phyloP scores from a whole-genome alignment of 2,329 filamentous ascomycete species.

The Calonectria pseudoturangicola region DNA sequence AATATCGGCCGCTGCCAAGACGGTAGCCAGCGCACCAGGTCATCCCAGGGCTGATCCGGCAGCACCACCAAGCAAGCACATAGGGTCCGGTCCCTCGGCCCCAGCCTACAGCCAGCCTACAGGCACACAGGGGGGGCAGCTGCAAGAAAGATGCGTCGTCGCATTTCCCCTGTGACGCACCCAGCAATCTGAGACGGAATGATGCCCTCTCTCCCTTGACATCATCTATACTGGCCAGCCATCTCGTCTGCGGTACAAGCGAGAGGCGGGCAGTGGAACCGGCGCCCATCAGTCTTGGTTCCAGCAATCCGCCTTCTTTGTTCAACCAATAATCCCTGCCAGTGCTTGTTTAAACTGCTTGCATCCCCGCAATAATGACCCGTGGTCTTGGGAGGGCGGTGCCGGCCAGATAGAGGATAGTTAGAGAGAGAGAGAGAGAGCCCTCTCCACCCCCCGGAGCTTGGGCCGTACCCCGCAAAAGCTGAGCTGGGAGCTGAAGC shows the following conservation, averaged over 20 bases:
- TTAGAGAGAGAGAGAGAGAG: no score
- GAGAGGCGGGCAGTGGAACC: slow-evolving; percentile 7
- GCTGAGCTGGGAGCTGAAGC: slow-evolving; percentile 14
- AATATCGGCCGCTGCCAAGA: slow-evolving; percentile 24
- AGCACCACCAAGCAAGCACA: slow-evolving; percentile 21
- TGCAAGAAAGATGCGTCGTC: not conserved
- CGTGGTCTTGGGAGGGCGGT: slow-evolving; percentile 11
- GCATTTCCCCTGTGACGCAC: not conserved
- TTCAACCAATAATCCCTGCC: slow-evolving; percentile 7
- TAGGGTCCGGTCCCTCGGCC: not conserved
- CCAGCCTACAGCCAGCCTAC: not conserved
- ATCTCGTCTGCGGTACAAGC: not conserved
- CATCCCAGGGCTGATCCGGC: slow-evolving; percentile 17
- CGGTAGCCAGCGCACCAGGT: slow-evolving; percentile 18
- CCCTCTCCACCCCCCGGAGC: not conserved
- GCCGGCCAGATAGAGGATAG: not conserved
- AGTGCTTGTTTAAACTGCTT: slow-evolving; percentile 6
- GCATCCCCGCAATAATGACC: slow-evolving; percentile 8
- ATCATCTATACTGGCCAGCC: not conserved
- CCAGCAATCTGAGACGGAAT: not conserved
- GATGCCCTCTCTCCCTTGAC: slow-evolving; percentile 3
- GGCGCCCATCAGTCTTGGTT: not conserved
- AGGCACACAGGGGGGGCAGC: not conserved
- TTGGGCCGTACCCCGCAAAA: slow-evolving; percentile 8
- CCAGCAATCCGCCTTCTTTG: not conserved